Evolutionary conservation across 139 green algal genomes (phyloP), one percentile per base, ranked within the genome.

Genomic region (Astrephomene gubernaculifera): DNA sequence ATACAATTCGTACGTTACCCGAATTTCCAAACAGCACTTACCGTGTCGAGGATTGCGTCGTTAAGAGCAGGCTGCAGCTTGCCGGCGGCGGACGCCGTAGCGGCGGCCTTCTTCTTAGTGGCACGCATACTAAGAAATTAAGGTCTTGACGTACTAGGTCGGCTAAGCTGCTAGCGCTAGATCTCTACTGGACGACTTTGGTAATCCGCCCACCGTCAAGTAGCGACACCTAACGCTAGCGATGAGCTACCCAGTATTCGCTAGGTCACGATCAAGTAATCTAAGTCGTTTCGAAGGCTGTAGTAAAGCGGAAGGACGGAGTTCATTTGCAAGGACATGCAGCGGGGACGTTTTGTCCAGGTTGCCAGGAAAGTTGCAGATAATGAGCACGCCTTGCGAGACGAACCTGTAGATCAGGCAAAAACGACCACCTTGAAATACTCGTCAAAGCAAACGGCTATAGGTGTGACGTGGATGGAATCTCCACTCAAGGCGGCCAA

Each of bases 381-480:
- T 54, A 73, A n/a, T n/a, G n/a, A n/a, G n/a, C n/a, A n/a, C n/a
- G n/a, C n/a, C n/a, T n/a, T n/a, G n/a, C 52, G 65, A 35, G 68
- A 33, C 68, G 27, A 57, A 57, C 68, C 68, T 75, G 68, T 35
- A 75, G 68, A 75, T 75, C 68, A 75, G 45, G 10, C 19, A 9
- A 72, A 72, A 31, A 57, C 14, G 49, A 57, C 14, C n/a, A n/a
- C n/a, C n/a, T n/a, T n/a, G n/a, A n/a, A n/a, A n/a, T n/a, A n/a
- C n/a, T n/a, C n/a, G n/a, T n/a, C n/a, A n/a, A n/a, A n/a, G n/a
- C n/a, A n/a, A n/a, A n/a, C n/a, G n/a, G n/a, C n/a, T n/a, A n/a
- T n/a, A n/a, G n/a, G n/a, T n/a, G n/a, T n/a, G n/a, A n/a, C n/a
- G n/a, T n/a, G n/a, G n/a, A n/a, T n/a, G n/a, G n/a, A n/a, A n/a